phyloP scores from a whole-genome alignment of 495 filamentous ascomycete genomes.

The Lasiosphaeris hirsuta region DNA sequence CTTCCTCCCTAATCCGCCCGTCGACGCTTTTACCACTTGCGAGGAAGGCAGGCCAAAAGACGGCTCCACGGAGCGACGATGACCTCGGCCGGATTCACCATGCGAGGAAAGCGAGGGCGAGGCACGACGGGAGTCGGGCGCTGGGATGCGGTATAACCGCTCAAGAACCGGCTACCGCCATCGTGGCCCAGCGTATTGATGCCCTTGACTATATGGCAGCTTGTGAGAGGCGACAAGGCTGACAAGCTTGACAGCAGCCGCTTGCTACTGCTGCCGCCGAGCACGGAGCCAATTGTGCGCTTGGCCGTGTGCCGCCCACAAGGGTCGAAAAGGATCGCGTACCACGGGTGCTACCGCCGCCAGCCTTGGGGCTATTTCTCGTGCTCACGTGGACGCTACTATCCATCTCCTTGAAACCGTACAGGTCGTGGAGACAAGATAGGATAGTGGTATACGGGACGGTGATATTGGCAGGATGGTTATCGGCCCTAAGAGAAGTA shows the following conservation, averaged over 20 bases:
- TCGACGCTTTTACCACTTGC: too few species aligned
- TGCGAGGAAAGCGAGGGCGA: too few species aligned
- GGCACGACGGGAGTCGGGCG: too few species aligned
- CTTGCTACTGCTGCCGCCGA: slow-evolving; percentile 1
- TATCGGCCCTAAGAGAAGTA: background rate
- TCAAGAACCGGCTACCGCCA: too few species aligned
- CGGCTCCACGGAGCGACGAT: too few species aligned
- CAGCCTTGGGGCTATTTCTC: background rate
- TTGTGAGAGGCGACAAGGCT: background rate
- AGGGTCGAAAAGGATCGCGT: slow-evolving; percentile 3
- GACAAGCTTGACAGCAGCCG: background rate
- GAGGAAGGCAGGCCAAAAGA: too few species aligned
- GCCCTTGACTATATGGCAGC: background rate
- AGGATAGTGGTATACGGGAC: slow-evolving; percentile 9
- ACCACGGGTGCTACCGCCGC: background rate
- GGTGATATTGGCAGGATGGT: slow-evolving; percentile 4
- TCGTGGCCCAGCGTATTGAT: background rate
- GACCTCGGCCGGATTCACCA: too few species aligned
- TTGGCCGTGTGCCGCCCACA: slow-evolving; percentile 1
- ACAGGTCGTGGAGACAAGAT: background rate
- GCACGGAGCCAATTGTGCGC: background rate
- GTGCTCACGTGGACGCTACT: background rate
- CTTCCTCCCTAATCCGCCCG: too few species aligned
- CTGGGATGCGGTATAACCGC: too few species aligned
- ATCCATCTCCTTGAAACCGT: background rate